These are phyloP conservation scores for Gentiana macrophylla DNA, from an alignment of 257 asterid genomes.

Conservation along the genomic window DNA sequence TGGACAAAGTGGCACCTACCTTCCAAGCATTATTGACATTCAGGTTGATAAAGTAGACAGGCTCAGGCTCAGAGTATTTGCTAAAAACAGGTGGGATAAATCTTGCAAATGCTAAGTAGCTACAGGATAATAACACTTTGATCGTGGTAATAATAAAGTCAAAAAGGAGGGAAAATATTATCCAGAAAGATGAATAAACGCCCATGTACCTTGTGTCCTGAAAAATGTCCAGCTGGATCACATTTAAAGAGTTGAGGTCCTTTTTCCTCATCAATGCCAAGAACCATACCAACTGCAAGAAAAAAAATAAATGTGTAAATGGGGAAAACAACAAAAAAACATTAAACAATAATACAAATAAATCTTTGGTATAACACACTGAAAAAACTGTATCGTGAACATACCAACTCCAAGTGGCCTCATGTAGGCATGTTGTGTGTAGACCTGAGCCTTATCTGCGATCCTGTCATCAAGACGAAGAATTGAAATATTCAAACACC, in stretches of 20 bases:
- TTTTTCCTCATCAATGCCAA: slow-evolving; percentile 87
- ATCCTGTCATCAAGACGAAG: slow-evolving; percentile 48
- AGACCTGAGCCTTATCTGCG: slow-evolving; percentile 98
- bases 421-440: slow-evolving; percentile 99
- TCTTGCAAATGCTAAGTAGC: too few species aligned
- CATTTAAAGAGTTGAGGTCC: slow-evolving; percentile 98
- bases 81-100: too few species aligned
- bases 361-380: not conserved
- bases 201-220: slow-evolving; percentile 75
- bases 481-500: not conserved
- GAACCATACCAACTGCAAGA: slow-evolving; percentile 72
- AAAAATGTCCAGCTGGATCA: slow-evolving; percentile 98
- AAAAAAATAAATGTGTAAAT: not conserved
- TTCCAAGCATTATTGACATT: too few species aligned
- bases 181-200: not conserved
- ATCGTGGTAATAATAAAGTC: too few species aligned
- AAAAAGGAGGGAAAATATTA: too few species aligned
- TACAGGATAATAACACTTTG: too few species aligned
- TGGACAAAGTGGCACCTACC: too few species aligned
- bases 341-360: not conserved
- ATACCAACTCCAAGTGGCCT: slow-evolving; percentile 98
- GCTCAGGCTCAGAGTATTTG: too few species aligned
- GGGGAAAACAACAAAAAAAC: slow-evolving; percentile 7
- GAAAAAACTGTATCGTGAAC: slow-evolving; percentile 20
- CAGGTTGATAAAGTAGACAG: too few species aligned